Evolutionary conservation across 306 rosid species (phyloP).

Genomic region (Vigna radiata): DNA sequence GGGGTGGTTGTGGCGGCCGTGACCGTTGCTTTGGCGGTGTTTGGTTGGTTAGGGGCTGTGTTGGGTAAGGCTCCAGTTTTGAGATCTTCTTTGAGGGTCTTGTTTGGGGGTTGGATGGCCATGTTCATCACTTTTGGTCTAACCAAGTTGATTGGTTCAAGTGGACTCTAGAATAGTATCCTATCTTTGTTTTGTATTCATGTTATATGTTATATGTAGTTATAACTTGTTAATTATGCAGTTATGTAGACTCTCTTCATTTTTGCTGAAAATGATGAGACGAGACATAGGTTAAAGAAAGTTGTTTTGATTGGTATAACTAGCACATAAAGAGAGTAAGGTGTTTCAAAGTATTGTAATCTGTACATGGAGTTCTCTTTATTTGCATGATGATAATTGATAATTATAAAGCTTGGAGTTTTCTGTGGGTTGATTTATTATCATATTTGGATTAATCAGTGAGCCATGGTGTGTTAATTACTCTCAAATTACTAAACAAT

Average conservation of each 20-base stretch:
- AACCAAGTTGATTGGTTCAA: slow-evolving; percentile 80
- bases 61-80: slow-evolving; percentile 71
- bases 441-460: not conserved
- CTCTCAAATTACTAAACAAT: not conserved
- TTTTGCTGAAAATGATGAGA: slow-evolving; percentile 8
- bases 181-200: not conserved
- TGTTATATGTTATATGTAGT: not conserved
- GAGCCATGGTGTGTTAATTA: not conserved
- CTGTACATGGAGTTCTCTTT: slow-evolving; percentile 10
- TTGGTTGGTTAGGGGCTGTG: slow-evolving; percentile 83
- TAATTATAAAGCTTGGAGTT: not conserved
- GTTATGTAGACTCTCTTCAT: not conserved
- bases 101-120: slow-evolving; percentile 94
- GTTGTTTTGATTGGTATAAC: not conserved
- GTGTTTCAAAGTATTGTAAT: slow-evolving; percentile 3
- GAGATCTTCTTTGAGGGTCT: slow-evolving; percentile 62
- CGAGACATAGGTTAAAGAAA: slow-evolving; percentile 20
- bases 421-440: not conserved
- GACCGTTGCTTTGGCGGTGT: slow-evolving; percentile 65
- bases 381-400: not conserved
- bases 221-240: not conserved
- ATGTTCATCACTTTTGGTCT: slow-evolving; percentile 85
- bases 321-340: slow-evolving; percentile 4
- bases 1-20: slow-evolving; percentile 71
- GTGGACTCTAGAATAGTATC: slow-evolving; percentile 52